Base-by-base conservation (phyloP, 2,329 filamentous ascomycete species). In the Pseudofabraea citricarpa region DNA sequence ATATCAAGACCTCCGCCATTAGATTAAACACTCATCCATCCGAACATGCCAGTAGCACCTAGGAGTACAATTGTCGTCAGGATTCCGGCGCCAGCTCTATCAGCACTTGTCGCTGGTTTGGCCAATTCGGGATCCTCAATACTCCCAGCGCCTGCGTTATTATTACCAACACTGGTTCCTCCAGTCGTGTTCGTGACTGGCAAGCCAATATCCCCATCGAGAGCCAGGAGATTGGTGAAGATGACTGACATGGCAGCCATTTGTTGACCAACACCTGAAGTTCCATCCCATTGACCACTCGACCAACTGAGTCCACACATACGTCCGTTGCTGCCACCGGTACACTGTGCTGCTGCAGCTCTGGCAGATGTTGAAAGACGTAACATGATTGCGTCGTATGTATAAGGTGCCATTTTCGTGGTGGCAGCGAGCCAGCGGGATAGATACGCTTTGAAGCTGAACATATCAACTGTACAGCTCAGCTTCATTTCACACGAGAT, bases 371-470 rank as follows among this genome's bases (percentile, higher is more conserved):
- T 63, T 36, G 68, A 63, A 3, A 83, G 62, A n/a, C 68, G 67
- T 0, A 73, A 69, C 55, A 73, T 65, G 43, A 83, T 66, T 5
- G 59, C 54, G 32, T 70, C 63, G 45, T 63, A 61, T 5, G 74
- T 74, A 53, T 71, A 79, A 0, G 78, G 77, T 0, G 77, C 79
- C 44, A 82, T 64, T 53, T 81, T 74, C 2, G 72, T 73, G 10
- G 76, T 72, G 5, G 72, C 66, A 8, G 75, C 79, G 59, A 75
- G 62, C 73, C 78, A 85, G 29, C 81, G 75, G 0, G 74, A 66
- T 5, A 84, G 68, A 56, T 81, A 84, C 9, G 78, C 79, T 62
- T 85, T 85, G 70, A 85, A 85, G 1, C 74, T 75, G 36, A 70
- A 73, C 60, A 83, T 78, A 49, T 85, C 80, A n/a, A 73, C 68